Base-by-base conservation (phyloP, 139 green algal species). In the Chlamydomonas schloesseri region DNA sequence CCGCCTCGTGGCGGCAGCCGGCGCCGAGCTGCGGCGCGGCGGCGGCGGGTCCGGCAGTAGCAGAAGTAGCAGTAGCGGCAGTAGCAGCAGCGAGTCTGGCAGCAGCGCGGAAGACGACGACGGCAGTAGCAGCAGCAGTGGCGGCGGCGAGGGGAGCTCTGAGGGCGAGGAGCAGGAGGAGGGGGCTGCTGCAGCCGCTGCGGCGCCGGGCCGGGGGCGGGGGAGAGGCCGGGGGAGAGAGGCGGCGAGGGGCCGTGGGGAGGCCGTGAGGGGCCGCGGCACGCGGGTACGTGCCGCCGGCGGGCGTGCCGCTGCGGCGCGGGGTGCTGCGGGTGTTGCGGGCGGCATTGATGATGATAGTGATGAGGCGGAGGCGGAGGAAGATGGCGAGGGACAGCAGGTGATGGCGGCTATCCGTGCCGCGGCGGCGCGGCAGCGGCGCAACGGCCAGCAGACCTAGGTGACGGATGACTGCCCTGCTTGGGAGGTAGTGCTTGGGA, bases 51-150 rank as follows among this genome's bases (percentile, higher is more conserved):
- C 69, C n/a, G n/a, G n/a, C n/a, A n/a, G n/a, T n/a, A n/a, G 70
- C 70, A 55, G 26, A 23, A n/a, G 21, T 6, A 76, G 10, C 36
- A 21, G 11, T n/a, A 76, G 36, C 34, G 55, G 5, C 70, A 78
- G 71, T 46, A 78, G 71, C 69, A 73, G 34, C 69, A 10, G 34
- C 26, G n/a, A n/a, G n/a, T n/a, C n/a, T n/a, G n/a, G n/a, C n/a
- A 76, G 70, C 34, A 60, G 34, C 70, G 13, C 9, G 34, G 34
- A 57, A 28, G n/a, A 0, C 36, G 28, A n/a, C 71, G 60, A 24
- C 24, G 46, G 42, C 42, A 78, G 71, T 46, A 78, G 71, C 69
- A 73, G 34, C 69, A 10, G 34, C 26, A 26, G 34, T 50, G 69
- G 47, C 33, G 70, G 33, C 5, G 28, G 37, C 37, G n/a, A n/a